Conservation (phyloP, 371 early-diverging fungal genomes). For the Circinella umbellata region DNA sequence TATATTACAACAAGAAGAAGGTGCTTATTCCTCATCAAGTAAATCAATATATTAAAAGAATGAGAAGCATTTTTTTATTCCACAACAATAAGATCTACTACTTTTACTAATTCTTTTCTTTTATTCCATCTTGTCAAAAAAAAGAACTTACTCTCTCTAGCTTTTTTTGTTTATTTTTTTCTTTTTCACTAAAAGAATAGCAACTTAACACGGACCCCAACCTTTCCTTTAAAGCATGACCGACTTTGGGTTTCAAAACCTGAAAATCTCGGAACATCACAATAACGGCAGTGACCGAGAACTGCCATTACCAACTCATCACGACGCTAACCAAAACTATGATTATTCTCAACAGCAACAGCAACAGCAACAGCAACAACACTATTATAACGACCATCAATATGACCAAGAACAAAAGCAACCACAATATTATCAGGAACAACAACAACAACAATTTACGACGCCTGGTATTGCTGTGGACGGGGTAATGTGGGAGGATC, state of each 20-base stretch:
- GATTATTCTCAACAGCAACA: not conserved
- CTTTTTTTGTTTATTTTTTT: not conserved
- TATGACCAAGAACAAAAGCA: not conserved
- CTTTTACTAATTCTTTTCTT: too few relatives aligned
- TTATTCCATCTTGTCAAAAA: not conserved
- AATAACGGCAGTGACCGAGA: conserved; percentile 4
- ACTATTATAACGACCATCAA: not conserved
- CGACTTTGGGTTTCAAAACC: conserved; percentile 16
- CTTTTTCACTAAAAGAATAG: not conserved
- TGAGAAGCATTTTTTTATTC: too few relatives aligned
- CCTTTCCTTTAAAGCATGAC: conserved; percentile 14
- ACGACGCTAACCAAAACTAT: not conserved
- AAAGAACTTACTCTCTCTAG: not conserved
- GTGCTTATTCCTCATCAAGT: too few relatives aligned
- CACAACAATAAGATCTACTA: too few relatives aligned
- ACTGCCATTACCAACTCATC: conserved; percentile 3
- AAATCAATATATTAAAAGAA: too few relatives aligned
- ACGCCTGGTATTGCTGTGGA: conserved; percentile 21
- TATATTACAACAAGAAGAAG: too few relatives aligned
- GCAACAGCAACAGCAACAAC: not conserved
- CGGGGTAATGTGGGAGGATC: conserved; percentile 16
- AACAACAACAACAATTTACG: not conserved
- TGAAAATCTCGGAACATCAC: conserved; percentile 16
- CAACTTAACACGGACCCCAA: not conserved
- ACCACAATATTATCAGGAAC: not conserved